A percentile compares a stretch with the other conserved stretches of the same genome.
Evolutionary conservation across 2,329 filamentous ascomycete species (phyloP).

Genomic region (Xylariales sp.): DNA sequence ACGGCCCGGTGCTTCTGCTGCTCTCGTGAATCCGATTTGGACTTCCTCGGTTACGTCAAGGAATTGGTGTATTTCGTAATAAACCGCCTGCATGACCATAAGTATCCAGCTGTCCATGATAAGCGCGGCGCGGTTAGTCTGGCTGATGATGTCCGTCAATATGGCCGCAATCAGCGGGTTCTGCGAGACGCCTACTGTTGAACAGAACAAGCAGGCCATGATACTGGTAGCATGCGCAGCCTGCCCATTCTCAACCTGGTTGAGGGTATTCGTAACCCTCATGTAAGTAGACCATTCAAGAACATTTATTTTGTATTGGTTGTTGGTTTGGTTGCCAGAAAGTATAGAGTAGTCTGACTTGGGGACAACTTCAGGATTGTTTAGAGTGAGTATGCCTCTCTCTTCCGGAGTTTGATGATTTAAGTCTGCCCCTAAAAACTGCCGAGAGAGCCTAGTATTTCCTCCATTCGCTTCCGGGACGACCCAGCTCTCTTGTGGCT

Average conservation of each 20-base stretch:
- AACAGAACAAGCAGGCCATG: background rate
- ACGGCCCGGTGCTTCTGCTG: too few species aligned
- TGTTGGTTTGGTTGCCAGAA: background rate
- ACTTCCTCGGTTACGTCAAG: too few species aligned
- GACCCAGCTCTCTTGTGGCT: constrained; percentile 3
- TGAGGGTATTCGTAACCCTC: background rate
- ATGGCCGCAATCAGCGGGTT: too few species aligned
- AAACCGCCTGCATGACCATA: too few species aligned
- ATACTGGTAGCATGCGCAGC: background rate
- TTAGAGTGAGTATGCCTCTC: constrained; percentile 13
- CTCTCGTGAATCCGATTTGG: too few species aligned
- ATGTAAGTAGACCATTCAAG: background rate
- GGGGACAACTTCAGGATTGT: background rate
- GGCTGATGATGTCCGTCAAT: too few species aligned
- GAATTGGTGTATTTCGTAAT: too few species aligned
- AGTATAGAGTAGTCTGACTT: background rate
- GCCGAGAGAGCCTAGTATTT: background rate
- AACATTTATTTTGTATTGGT: background rate
- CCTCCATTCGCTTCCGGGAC: background rate
- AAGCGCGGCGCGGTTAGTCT: too few species aligned
- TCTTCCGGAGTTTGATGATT: constrained; percentile 2
- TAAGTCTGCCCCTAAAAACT: constrained; percentile 5
- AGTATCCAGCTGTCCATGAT: too few species aligned
- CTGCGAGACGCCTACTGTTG: too few species aligned
- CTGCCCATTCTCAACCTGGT: background rate